A percentile compares a stretch with the other conserved stretches of the same genome.
Evolutionary conservation across 495 filamentous ascomycete genomes (phyloP).

Genomic region (Xylaria telfairii): DNA sequence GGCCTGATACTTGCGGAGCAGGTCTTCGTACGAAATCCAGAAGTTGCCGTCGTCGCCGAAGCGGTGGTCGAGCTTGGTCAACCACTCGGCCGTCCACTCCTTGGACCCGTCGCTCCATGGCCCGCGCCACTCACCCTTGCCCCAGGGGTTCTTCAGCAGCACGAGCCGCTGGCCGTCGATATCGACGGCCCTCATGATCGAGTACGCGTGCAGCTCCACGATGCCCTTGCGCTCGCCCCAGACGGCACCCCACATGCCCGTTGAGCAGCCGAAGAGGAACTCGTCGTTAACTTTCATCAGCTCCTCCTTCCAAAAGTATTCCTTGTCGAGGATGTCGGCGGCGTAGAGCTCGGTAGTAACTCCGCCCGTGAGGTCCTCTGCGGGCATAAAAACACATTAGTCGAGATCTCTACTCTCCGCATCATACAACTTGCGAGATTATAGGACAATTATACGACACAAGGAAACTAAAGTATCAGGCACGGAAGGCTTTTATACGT

Average conservation of each 20-base stretch:
- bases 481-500: too few relatives aligned
- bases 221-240: conserved; percentile 74
- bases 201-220: conserved; percentile 83
- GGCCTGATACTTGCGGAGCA: conserved; percentile 80
- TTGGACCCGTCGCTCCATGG: conserved; percentile 89
- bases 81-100: conserved; percentile 91
- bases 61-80: conserved; percentile 74
- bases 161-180: conserved; percentile 76
- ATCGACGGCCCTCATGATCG: conserved; percentile 82
- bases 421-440: too few relatives aligned
- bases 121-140: conserved; percentile 80
- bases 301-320: conserved; percentile 88
- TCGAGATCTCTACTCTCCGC: too few relatives aligned
- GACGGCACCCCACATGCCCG: conserved; percentile 66
- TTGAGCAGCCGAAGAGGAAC: conserved; percentile 86
- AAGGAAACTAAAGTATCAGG: too few relatives aligned
- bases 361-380: conserved; percentile 92
- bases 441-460: too few relatives aligned
- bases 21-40: conserved; percentile 76
- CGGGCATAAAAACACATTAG: too few relatives aligned
- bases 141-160: conserved; percentile 88
- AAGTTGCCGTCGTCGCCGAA: conserved; percentile 89
- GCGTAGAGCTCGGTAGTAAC: conserved; percentile 83
- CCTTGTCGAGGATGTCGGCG: conserved; percentile 83
- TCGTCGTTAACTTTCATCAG: conserved; percentile 83